phyloP scores from a whole-genome alignment of 805 yeast species.

The Pichia eremophila region DNA sequence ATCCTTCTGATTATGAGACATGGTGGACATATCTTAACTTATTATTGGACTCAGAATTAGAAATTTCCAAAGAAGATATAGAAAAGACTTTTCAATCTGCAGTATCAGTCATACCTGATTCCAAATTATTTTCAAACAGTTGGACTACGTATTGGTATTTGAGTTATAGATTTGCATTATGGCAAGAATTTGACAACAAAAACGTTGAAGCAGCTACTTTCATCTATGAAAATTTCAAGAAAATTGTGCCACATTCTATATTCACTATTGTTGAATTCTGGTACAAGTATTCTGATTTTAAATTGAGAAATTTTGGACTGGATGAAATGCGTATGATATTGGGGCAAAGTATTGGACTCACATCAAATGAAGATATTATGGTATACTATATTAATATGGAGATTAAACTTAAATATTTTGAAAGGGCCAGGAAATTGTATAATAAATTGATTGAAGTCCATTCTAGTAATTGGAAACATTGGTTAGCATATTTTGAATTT shows the following conservation, averaged over 20 bases:
- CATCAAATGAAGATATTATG: constrained; percentile 52
- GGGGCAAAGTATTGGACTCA: constrained; percentile 64
- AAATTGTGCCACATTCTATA: constrained; percentile 43
- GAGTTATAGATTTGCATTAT: constrained; percentile 59
- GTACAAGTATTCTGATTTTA: constrained; percentile 64
- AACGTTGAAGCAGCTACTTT: constrained; percentile 38
- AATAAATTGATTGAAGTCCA: constrained; percentile 51
- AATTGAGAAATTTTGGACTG: constrained; percentile 50
- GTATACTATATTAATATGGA: constrained; percentile 63
- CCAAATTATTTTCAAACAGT: constrained; percentile 12
- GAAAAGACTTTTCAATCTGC: constrained; percentile 38
- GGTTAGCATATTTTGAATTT: constrained; percentile 60
- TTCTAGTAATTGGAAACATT: constrained; percentile 32
- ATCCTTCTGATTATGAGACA: constrained; percentile 56
- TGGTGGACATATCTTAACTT: constrained; percentile 75
- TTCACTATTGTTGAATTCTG: constrained; percentile 70
- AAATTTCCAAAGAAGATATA: constrained; percentile 20
- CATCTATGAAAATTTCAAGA: constrained; percentile 41
- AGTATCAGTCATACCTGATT: constrained; percentile 33
- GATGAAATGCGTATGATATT: constrained; percentile 52
- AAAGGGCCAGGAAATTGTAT: constrained; percentile 64
- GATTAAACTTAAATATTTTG: constrained; percentile 62
- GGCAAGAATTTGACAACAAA: constrained; percentile 41
- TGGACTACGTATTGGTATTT: constrained; percentile 69
- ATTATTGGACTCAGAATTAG: constrained; percentile 27